Conservation (phyloP, 164 flowering plant genomes). For the Sextonia rubra region DNA sequence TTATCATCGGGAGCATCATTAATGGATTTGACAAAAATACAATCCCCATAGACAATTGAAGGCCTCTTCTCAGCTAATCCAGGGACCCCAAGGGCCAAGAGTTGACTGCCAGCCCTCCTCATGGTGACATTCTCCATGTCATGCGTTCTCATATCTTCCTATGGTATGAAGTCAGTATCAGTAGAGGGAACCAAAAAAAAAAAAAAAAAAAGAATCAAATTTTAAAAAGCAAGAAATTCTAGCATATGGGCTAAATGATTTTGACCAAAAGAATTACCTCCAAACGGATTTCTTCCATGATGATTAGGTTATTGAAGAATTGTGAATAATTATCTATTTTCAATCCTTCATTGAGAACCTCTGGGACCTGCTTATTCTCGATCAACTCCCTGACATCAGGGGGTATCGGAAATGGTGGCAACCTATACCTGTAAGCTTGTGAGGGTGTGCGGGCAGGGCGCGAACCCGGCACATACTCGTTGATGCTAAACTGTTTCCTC, state of each 20-base stretch:
- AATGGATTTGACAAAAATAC: slow-evolving; percentile 48
- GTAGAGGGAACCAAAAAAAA: neutral
- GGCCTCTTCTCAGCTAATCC: slow-evolving; percentile 97
- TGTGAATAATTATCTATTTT: slow-evolving; percentile 40
- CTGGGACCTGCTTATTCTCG: slow-evolving; percentile 53
- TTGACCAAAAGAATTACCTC: slow-evolving; percentile 48
- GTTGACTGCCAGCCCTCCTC: slow-evolving; percentile 39
- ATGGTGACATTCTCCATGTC: slow-evolving; percentile 69
- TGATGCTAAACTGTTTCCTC: slow-evolving; percentile 30
- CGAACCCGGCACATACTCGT: slow-evolving; percentile 38
- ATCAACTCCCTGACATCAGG: slow-evolving; percentile 40
- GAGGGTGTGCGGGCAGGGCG: slow-evolving; percentile 40
- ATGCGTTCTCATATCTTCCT: slow-evolving; percentile 79
- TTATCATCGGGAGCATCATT: slow-evolving; percentile 19
- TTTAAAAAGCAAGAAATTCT: neutral
- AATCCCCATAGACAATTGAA: slow-evolving; percentile 79
- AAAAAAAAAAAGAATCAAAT: neutral
- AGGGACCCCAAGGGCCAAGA: slow-evolving; percentile 73
- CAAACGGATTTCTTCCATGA: slow-evolving; percentile 78
- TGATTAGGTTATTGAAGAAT: slow-evolving; percentile 54
- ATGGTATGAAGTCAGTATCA: slow-evolving; percentile 17
- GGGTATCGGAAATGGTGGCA: slow-evolving; percentile 59
- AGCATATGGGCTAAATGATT: neutral
- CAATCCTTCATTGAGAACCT: slow-evolving; percentile 47
- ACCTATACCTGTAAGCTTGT: slow-evolving; percentile 27